Evolutionary conservation across 2,329 filamentous ascomycete species (phyloP).

Genomic region (Arthrobotrys conoides): DNA sequence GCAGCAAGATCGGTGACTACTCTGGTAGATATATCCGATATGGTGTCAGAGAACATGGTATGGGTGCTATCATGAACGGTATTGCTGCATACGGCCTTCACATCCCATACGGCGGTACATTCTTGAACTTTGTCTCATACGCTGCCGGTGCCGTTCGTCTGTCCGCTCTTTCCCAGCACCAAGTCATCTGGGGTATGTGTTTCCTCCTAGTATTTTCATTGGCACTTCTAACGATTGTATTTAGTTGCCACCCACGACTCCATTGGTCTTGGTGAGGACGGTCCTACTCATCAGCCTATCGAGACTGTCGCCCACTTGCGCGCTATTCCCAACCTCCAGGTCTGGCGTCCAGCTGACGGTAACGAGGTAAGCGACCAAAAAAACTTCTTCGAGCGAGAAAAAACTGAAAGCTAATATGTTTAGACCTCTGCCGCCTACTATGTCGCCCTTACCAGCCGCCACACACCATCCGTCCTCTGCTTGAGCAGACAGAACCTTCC

Average conservation of each 20-base stretch:
- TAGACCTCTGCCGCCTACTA: slow-evolving; percentile 98
- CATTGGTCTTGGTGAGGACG: slow-evolving; percentile 98
- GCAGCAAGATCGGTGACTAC: slow-evolving; percentile 88
- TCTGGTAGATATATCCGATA: slow-evolving; percentile 92
- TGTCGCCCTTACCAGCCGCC: slow-evolving; percentile 87
- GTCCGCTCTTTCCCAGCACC: slow-evolving; percentile 89
- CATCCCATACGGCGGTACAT: slow-evolving; percentile 92
- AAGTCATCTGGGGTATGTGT: slow-evolving; percentile 79
- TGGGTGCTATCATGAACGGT: slow-evolving; percentile 96
- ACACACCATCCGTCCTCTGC: slow-evolving; percentile 92
- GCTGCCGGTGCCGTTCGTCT: slow-evolving; percentile 95
- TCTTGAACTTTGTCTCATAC: slow-evolving; percentile 99
- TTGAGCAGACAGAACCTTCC: slow-evolving; percentile 98
- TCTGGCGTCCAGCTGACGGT: slow-evolving; percentile 97
- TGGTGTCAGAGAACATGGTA: slow-evolving; percentile 91
- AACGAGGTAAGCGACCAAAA: slow-evolving; percentile 56
- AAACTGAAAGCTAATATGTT: slow-evolving; percentile 67
- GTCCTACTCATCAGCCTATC: slow-evolving; percentile 98
- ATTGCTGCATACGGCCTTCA: slow-evolving; percentile 90
- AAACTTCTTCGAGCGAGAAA: neutral
- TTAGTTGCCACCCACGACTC: slow-evolving; percentile 69
- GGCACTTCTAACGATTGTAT: slow-evolving; percentile 4
- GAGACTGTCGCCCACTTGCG: slow-evolving; percentile 99
- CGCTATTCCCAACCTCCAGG: slow-evolving; percentile 98
- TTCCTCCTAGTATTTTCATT: neutral